Base-by-base conservation (phyloP, 2,329 filamentous ascomycete genomes). In the Calonectria montana region DNA sequence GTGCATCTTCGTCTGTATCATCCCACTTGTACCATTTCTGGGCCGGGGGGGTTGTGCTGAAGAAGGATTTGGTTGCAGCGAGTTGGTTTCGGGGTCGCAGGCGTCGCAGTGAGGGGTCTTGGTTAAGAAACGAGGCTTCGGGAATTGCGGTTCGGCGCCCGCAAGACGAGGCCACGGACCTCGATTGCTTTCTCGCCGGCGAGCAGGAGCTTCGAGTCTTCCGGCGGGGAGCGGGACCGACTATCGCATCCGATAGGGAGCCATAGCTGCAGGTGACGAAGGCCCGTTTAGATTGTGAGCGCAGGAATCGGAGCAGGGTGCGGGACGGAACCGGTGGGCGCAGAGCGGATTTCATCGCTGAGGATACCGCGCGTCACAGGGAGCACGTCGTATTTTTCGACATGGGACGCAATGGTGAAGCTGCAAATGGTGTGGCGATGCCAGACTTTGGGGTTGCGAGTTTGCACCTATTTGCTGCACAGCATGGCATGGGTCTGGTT, bases 231-330 rank as follows among this genome's bases (percentile, higher is more conserved):
- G 65, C 63, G 57, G 73, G 47, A 31, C 66, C 67, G 43, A 69
- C 68, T 61, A 70, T 74, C 41, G 67, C 43, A 41, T 48, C 57
- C 39, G 27, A 18, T 48, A 53, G 39, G 37, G 81, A 79, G 77
- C 84, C 86, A 66, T 84, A 80, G 63, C 81, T 85, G 82, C 84
- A 81, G 67, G 80, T 85, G 81, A 89, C 87, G 77, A 90, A 88
- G 73, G 89, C 80, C 67, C 86, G 86, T 77, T 93, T 89, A 75
- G 93, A 91, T 82, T 96, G 94, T 66, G 87, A 90, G 76, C 91
- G 91, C 74, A 97, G 87, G 82, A 94, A 96, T 76, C 91, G 91
- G 74, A 97, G 87, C 23, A 96, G 89, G 70, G 82, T 85, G 75
- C 83, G 83, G 64, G 89, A 91, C 29, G 89, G 89, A 64, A 87